Base-by-base conservation (phyloP, 768 basidiomycete species). In the Cystoderma amianthinum region DNA sequence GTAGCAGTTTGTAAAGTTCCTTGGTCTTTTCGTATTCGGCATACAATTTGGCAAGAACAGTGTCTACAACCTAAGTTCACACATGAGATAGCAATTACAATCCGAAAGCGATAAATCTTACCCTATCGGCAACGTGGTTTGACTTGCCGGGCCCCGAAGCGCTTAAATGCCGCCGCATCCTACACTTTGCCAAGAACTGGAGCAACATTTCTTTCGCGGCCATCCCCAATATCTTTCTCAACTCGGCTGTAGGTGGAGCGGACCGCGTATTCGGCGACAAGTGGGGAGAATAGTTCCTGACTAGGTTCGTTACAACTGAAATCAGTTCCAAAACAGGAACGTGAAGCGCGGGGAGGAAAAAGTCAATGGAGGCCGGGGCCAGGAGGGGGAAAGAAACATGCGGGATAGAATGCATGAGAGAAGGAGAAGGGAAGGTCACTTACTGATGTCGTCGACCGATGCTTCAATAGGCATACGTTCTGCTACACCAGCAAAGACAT, bases 211-310 rank as follows among this genome's bases (percentile, higher is more conserved):
- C 79, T 33, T 66, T 64, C 4, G 92, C 88, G 12, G 82, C 76
- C 40, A 65, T 65, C 20, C 68, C 63, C 35, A 95, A 63, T 32
- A 82, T 74, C 43, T 70, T 73, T 36, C 75, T 67, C 43, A 93
- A 68, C 52, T 85, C 85, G 15, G 74, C 71, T 2, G 89, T 80
- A 2, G 84, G 73, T 11, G 83, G 80, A 4, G 89, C 82, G 16
- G 72, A 65, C 19, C 72, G 74, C 2, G 83, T 80, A 52, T 78
- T 70, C 15, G 80, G 85, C 18, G 77, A 61, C 50, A 95, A 74
- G 63, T 93, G 84, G 12, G 92, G 91, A 33, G 86, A 87, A 59
- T 94, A 93, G 56, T 93, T 92, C 71, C 78, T 75, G 72, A 90
- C 87, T 86, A 94, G 68, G 74, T 91, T 89, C 53, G 71, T 75